Percentiles rank a stretch among this genome's conserved stretches.
phyloP scores from a whole-genome alignment of 257 asterid species.

The Gentiana macrophylla region DNA sequence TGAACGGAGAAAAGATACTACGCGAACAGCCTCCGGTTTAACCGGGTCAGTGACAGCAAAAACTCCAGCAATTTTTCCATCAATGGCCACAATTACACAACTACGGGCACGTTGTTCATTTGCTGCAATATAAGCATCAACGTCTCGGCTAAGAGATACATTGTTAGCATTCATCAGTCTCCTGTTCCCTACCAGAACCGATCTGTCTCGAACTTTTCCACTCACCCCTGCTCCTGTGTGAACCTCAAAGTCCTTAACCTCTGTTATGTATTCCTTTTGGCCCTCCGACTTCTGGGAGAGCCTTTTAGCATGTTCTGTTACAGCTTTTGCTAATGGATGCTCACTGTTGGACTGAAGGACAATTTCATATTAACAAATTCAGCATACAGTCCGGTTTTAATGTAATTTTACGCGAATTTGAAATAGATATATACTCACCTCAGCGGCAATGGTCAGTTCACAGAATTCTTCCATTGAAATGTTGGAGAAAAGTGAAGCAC shows the following conservation, averaged over 20 bases:
- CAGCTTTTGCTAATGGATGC: conserved; percentile 94
- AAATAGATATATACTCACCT: conserved; percentile 35
- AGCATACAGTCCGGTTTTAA: not conserved
- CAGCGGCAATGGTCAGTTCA: conserved; percentile 77
- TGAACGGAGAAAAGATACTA: conserved; percentile 58
- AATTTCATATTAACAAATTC: not conserved
- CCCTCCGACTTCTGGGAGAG: conserved; percentile 34
- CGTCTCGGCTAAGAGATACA: conserved; percentile 53
- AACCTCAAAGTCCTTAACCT: conserved; percentile 78
- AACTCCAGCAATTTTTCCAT: conserved; percentile 72
- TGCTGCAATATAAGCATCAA: conserved; percentile 47
- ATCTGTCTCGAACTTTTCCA: conserved; percentile 62
- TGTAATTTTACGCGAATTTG: not conserved
- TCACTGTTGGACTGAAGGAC: conserved; percentile 70
- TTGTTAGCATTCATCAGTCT: conserved; percentile 56
- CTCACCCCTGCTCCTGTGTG: conserved; percentile 90
- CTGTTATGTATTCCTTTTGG: conserved; percentile 34
- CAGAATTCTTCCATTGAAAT: conserved; percentile 77
- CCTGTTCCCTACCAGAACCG: conserved; percentile 68
- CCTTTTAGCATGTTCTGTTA: conserved; percentile 70
- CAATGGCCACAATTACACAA: conserved; percentile 74
- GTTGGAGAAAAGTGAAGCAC: conserved; percentile 59
- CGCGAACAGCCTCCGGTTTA: conserved; percentile 73
- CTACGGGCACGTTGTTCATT: conserved; percentile 83
- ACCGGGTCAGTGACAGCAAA: conserved; percentile 91